Evolutionary conservation across 1,284 basidiomycete species (phyloP), one percentile per base, ranked within the genome.

Genomic region (Irpex rosettiformis): DNA sequence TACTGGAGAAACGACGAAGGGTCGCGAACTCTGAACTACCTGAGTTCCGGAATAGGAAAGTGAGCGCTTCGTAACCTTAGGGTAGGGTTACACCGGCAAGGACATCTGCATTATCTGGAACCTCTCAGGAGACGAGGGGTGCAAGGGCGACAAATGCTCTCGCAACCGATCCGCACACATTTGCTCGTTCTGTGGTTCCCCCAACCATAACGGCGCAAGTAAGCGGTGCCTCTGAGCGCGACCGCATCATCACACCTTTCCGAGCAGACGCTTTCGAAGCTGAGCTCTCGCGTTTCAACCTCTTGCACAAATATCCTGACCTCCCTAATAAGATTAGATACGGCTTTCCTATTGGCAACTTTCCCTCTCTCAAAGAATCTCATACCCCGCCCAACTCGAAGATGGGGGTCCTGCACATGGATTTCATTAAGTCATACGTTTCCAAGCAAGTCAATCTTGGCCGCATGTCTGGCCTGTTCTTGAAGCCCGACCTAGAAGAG

Each of bases 401-500:
- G 33, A 37, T 16, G 33, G 33, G 33, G 7, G 16, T 37, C 16
- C 7, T 16, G 6, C 43, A 47, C 10, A 13, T 47, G 16, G 43
- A 47, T 2, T 47, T 47, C 43, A 47, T 47, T 8, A 13, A 21
- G 13, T 3, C 16, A 18, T 47, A 47, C 10, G 43, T 47, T 8
- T 4, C n/a, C 6, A 18, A 47, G 18, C 43, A 47, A 24, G 43
- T 47, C 22, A 18, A 3, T 0, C 43, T 47, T 3, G 18, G 18
- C 4, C 43, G 43, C 43, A 47, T 47, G 43, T 47, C 43, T 7
- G 43, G 43, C 43, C 21, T 6, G n/a, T 29, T 28, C 27, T 6
- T 13, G 48, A 16, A 16, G 27, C 28, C 27, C n/a, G 3, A 29
- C 3, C 48, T 64, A 2, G 67, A 73, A 47, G 5, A 5, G 0